Evolutionary conservation across 2,329 filamentous ascomycete species (phyloP), one percentile per base, ranked within the genome.

Genomic region (Ceratocystis huliohia): DNA sequence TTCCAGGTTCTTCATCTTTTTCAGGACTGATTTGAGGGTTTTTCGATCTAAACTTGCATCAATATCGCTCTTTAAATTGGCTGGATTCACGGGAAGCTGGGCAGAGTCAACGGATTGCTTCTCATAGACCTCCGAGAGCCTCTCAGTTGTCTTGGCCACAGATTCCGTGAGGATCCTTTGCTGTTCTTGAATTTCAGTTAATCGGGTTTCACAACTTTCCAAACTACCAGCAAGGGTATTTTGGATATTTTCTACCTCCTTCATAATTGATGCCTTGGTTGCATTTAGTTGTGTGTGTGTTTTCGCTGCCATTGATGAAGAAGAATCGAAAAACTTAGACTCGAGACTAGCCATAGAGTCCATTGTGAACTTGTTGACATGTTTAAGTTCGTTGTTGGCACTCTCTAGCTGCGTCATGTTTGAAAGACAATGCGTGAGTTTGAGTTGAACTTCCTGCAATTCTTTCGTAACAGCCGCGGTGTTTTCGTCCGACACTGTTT

Each of bases 1-100:
- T n/a, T 66, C 65, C 37, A 57, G 22, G 44, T 45, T 53, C 41
- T 66, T 66, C 65, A 56, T 28, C 57, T 56, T 63, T 44, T 66
- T 63, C 33, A 56, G 53, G 4, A 63, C 33, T 41, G 20, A 37
- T 33, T 63, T 41, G 8, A 63, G 37, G 7, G 37, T 15, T 13
- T 63, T 41, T 15, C 48, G 48, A 53, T 53, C 48, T 2, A 20
- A 22, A 10, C 48, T 13, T 10, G 8, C 22, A 10, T 53, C 48
- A 13, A 15, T 0, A 6, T 53, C 48, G 17, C 10, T 15, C 48
- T 25, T 53, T 28, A 20, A 28, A 10, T 5, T 15, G 15, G 15
- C 6, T 28, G 22, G 8, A 15, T 5, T 53, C 25, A 53, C 17
- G 20, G 48, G 1, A 13, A 25, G 25, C n/a, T 48, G 46, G 8